phyloP scores from a whole-genome alignment of 2,329 filamentous ascomycete genomes.

The Diaporthe eres region DNA sequence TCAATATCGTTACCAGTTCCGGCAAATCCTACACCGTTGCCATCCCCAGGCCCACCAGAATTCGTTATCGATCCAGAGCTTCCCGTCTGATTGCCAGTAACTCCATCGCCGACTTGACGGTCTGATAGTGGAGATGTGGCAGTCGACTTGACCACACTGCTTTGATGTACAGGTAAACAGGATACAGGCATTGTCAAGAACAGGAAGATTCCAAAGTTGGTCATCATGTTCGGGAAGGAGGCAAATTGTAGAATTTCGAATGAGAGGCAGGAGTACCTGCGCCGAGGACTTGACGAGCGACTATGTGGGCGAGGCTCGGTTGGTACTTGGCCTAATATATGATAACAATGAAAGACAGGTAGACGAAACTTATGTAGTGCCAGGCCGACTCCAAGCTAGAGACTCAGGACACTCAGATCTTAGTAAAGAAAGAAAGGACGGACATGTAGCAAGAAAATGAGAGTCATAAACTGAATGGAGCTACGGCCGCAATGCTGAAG shows the following conservation, averaged over 20 bases:
- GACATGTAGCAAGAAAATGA: background rate
- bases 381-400: background rate
- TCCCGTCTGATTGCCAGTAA: constrained; percentile 6
- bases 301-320: too few relatives aligned
- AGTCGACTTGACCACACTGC: background rate
- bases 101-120: constrained; percentile 11
- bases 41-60: background rate
- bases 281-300: background rate
- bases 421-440: background rate
- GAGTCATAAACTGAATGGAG: too few relatives aligned
- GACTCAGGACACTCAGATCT: too few relatives aligned
- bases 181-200: background rate
- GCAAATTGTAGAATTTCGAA: background rate
- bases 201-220: background rate
- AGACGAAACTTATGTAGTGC: too few relatives aligned
- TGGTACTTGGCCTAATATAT: background rate
- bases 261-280: too few relatives aligned
- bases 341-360: background rate
- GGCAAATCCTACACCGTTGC: background rate
- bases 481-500: background rate
- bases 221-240: background rate
- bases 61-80: constrained; percentile 12
- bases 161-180: background rate
- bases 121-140: background rate
- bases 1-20: constrained; percentile 7